Evolutionary conservation across 192 early-diverging fungal genomes (phyloP), one percentile per base, ranked within the genome.

Genomic region (Backusella psychrophila): DNA sequence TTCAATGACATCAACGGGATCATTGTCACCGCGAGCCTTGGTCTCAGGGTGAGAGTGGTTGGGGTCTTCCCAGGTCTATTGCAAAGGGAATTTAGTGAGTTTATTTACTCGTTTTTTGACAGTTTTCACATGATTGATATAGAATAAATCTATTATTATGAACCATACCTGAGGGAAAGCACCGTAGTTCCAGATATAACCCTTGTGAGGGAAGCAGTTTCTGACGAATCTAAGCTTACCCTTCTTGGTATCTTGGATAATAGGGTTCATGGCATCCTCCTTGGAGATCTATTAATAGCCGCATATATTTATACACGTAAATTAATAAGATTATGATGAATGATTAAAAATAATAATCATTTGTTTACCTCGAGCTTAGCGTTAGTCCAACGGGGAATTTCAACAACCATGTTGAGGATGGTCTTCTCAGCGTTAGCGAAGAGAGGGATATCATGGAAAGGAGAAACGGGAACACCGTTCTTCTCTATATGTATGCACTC

Each of bases 131-230:
- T 42, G 12, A 44, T 73, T 23, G 42, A 12, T n/a, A 29, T 79
- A 39, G 2, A 33, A 33, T 41, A 49, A 44, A 66, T 31, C 15
- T 44, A 11, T 33, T 29, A 29, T 11, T 39, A 39, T 39, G n/a
- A 23, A 2, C 46, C 19, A 49, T 83, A 91, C 90, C 81, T 97
- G 96, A 38, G 98, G 98, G 81, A 99, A 90, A 75, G 97, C 97
- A 82, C 98, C 98, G 80, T 99, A 98, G 96, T 99, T 99, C 98
- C 98, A 99, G 87, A 99, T 98, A 87, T 99, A 99, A 75, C 98
- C 98, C 86, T 99, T 95, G 92, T 98, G 96, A 9, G 98, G 98
- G 93, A 98, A 99, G 85, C 94, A 93, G 92, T 99, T 98, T 84
- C 96, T 92, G 75, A 99, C 97, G 83, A 90, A 98, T 75, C 98